Base-by-base conservation (phyloP, 2,329 filamentous ascomycete species). In the Hawksworthiomyces lignivorus region DNA sequence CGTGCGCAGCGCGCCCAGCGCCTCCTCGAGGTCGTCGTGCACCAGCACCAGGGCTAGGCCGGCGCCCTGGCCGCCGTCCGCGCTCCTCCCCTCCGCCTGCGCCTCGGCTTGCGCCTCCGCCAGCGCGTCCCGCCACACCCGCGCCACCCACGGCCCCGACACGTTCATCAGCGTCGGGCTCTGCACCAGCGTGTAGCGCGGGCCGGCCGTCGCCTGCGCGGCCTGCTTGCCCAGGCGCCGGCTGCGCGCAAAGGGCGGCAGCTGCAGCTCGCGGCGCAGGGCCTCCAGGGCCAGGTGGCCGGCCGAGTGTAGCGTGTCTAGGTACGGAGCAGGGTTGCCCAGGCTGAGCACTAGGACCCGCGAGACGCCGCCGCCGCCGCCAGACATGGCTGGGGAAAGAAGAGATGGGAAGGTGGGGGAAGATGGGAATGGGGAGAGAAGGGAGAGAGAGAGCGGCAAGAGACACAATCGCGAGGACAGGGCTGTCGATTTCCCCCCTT, bases 21-120 rank as follows among this genome's bases (percentile, higher is more conserved):
- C 66, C 31, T 75, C 70, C 54, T 96, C 89, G 26, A 97, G 64
- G 59, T 97, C 90, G 59, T 97, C 90, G 59, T 97, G 88, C 17
- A 97, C 68, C 11, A 97, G 67, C 0, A 97, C 77, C 14, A 98
- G 62, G n/a, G n/a, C n/a, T n/a, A n/a, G n/a, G n/a, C n/a, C n/a
- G n/a, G n/a, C n/a, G n/a, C n/a, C n/a, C n/a, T n/a, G n/a, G n/a
- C n/a, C n/a, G 17, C 65, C 45, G 10, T 31, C 21, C 18, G 8
- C 31, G n/a, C 21, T 10, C 19, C 12, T 65, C 12, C 67, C 56
- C 24, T 65, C 50, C 12, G 53, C 39, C 11, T 55, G 50, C 6
- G 44, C 37, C 9, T 59, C 46, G 49, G n/a, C 31, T 21, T 30
- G 51, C 44, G 73, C 69, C n/a, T 75, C 65, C 30, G 69, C 70